Conservation (phyloP, 148 eudicot species). For the Nyssa sinensis region DNA sequence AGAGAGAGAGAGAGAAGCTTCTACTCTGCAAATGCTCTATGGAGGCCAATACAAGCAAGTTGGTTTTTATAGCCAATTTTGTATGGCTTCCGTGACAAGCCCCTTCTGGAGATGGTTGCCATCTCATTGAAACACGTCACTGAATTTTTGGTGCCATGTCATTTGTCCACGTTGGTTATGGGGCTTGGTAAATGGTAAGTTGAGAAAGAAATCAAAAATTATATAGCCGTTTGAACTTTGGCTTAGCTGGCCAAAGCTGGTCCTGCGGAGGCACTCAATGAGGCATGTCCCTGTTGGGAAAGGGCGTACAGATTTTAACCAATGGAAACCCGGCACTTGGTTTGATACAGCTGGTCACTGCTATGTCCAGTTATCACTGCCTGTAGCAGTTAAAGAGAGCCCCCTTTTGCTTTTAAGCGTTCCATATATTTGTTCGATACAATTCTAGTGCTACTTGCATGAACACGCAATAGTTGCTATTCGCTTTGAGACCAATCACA, state of each 20-base stretch:
- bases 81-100: conserved; percentile 17
- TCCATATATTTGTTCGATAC: neutral
- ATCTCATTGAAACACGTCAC: neutral
- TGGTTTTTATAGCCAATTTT: conserved; percentile 14
- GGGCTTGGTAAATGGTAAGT: neutral
- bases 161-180: conserved; percentile 1
- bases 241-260: conserved; percentile 24
- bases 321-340: conserved; percentile 5
- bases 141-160: neutral
- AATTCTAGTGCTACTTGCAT: neutral
- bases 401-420: neutral
- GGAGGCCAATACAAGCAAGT: neutral
- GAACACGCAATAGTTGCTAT: too few species aligned
- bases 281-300: conserved; percentile 17
- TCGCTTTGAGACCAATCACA: too few species aligned
- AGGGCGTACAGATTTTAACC: neutral
- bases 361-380: conserved; percentile 16
- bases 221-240: conserved; percentile 13
- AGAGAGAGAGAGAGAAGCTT: neutral
- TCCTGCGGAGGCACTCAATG: conserved; percentile 7
- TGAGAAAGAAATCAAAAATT: neutral
- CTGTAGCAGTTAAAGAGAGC: conserved; percentile 5
- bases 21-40: neutral
- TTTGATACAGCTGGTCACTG: conserved; percentile 11
- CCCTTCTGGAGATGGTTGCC: conserved; percentile 11